phyloP scores from a whole-genome alignment of 176 grass and related monocot genomes.

The Eleusine coracana region DNA sequence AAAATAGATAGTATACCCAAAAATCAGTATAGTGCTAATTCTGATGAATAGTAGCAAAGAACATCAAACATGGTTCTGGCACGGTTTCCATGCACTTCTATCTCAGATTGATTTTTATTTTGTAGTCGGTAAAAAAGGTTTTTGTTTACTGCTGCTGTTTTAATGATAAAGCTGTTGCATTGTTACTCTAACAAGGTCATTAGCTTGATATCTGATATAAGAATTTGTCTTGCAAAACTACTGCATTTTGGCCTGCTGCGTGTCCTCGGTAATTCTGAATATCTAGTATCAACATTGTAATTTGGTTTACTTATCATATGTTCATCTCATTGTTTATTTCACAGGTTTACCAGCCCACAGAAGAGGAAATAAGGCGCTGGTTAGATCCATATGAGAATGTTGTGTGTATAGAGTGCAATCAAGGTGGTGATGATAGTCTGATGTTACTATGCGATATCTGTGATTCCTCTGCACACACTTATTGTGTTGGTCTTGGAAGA shows the following conservation, averaged over 20 bases:
- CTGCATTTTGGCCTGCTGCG: neutral
- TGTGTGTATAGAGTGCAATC: slow-evolving; percentile 94
- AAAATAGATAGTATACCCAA: neutral
- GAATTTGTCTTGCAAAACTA: neutral
- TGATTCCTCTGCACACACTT: slow-evolving; percentile 94
- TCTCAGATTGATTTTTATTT: neutral
- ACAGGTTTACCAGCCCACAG: slow-evolving; percentile 94
- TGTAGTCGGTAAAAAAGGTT: slow-evolving; percentile 18
- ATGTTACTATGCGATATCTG: slow-evolving; percentile 99
- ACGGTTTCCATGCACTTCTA: neutral
- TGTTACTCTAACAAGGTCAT: neutral
- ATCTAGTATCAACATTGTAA: neutral
- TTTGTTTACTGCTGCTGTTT: neutral
- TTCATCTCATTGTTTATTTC: slow-evolving; percentile 24
- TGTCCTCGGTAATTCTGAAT: neutral
- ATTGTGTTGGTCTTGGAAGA: slow-evolving; percentile 89
- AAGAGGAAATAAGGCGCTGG: slow-evolving; percentile 90
- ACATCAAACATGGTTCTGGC: neutral
- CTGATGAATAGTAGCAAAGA: neutral
- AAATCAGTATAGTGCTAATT: neutral
- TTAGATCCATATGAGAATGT: slow-evolving; percentile 91
- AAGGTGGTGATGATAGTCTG: slow-evolving; percentile 84
- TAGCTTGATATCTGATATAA: slow-evolving; percentile 23
- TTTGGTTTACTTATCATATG: slow-evolving; percentile 18
- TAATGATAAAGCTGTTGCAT: neutral